A percentile compares a stretch with the other conserved stretches of the same genome.
Conservation (phyloP, 768 basidiomycete genomes). For the Suillus occidentalis region DNA sequence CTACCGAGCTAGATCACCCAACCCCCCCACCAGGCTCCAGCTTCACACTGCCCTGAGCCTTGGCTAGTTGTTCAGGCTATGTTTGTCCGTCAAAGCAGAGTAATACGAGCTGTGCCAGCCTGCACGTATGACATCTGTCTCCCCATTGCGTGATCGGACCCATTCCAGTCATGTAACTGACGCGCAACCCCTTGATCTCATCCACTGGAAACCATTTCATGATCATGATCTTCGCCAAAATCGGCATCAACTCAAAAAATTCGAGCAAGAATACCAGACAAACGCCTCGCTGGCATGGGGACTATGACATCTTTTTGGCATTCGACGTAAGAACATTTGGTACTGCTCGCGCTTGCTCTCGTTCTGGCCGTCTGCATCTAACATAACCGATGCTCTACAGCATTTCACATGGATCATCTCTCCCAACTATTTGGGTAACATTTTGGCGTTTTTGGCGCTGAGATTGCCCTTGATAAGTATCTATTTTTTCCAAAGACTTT, state of each 20-base stretch:
- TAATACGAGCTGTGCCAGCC: slow-evolving; percentile 37
- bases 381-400: not conserved
- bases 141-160: slow-evolving; percentile 9
- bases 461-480: not conserved
- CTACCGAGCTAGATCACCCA: not conserved
- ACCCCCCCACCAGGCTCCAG: not conserved
- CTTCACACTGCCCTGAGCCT: slow-evolving; percentile 7
- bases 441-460: not conserved
- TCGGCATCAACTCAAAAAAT: slow-evolving; percentile 9
- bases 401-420: not conserved
- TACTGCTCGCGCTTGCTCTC: not conserved
- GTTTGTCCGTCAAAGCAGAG: slow-evolving; percentile 19
- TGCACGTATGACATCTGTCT: slow-evolving; percentile 30
- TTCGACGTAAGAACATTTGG: not conserved
- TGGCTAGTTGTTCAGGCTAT: slow-evolving; percentile 6
- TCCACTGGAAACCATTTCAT: not conserved
- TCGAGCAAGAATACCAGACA: not conserved
- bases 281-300: not conserved
- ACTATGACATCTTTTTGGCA: no score
- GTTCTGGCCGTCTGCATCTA: not conserved
- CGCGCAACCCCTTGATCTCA: not conserved
- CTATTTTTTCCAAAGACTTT: not conserved
- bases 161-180: not conserved
- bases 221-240: not conserved
- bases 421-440: not conserved